phyloP scores from a whole-genome alignment of 108 stramenopile genomes.

The Schizochytrium sp. region DNA sequence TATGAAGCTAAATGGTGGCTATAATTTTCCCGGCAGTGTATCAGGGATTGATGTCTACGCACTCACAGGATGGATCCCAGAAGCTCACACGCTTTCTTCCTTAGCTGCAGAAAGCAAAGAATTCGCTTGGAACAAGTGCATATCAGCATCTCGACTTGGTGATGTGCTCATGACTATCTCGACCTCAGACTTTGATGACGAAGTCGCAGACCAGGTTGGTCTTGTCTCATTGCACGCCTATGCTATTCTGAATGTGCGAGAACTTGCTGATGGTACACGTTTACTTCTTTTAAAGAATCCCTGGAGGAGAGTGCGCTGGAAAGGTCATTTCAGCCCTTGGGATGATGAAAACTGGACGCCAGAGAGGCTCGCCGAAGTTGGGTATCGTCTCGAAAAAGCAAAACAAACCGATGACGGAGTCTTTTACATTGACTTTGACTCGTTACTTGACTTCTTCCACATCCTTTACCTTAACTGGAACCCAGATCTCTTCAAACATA shows the following conservation, averaged over 20 bases:
- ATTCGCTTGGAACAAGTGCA: conserved; percentile 85
- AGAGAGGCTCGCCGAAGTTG: neutral
- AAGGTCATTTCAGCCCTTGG: neutral
- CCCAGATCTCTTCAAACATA: conserved; percentile 66
- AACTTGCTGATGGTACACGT: conserved; percentile 74
- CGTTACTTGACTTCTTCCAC: conserved; percentile 66
- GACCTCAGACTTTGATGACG: conserved; percentile 78
- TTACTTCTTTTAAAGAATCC: conserved; percentile 91
- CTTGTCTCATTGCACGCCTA: conserved; percentile 91
- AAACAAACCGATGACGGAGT: conserved; percentile 69
- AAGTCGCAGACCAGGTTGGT: conserved; percentile 81
- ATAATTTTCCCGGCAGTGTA: conserved; percentile 92
- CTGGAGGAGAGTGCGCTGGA: conserved; percentile 79
- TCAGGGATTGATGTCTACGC: conserved; percentile 88
- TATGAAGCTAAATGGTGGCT: conserved; percentile 87
- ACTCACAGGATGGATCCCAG: conserved; percentile 94
- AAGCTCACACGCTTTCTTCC: conserved; percentile 81
- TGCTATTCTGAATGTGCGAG: conserved; percentile 83
- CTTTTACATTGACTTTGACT: conserved; percentile 71
- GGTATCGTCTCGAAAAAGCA: conserved; percentile 62
- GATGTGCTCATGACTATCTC: conserved; percentile 89
- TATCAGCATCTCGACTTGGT: conserved; percentile 81
- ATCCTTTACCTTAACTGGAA: conserved; percentile 74
- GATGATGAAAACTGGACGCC: conserved; percentile 58
- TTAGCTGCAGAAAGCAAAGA: conserved; percentile 75